Percentiles rank a stretch among this genome's conserved stretches.
These are phyloP conservation scores for Lentinula aciculospora DNA, from an alignment of 768 basidiomycete species.

Conservation along the genomic window DNA sequence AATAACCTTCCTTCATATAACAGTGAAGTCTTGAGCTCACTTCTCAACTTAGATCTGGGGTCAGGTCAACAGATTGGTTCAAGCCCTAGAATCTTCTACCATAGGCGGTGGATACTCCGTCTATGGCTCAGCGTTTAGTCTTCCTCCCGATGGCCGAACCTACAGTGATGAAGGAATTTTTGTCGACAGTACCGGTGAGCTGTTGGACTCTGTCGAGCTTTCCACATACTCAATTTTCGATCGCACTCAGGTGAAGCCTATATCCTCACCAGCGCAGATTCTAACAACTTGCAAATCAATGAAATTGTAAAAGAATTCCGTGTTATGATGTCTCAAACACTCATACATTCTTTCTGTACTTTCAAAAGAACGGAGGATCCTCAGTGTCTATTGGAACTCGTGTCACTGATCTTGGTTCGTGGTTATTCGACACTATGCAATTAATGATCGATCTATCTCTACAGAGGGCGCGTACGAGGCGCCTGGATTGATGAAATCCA, in stretches of 20 bases:
- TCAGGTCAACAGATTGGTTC: slow-evolving; percentile 11
- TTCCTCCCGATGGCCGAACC: slow-evolving; percentile 10
- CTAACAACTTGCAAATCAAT: slow-evolving; percentile 13
- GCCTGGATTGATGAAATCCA: neutral
- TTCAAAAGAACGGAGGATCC: slow-evolving; percentile 1
- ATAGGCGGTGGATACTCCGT: slow-evolving; percentile 10
- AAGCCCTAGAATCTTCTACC: slow-evolving; percentile 8
- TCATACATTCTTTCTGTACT: neutral
- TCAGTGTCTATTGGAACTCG: neutral
- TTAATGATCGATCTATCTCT: neutral
- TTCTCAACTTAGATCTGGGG: slow-evolving; percentile 8
- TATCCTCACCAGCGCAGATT: slow-evolving; percentile 13
- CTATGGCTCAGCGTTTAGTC: slow-evolving; percentile 8
- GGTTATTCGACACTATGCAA: neutral
- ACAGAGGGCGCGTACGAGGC: slow-evolving; percentile 1
- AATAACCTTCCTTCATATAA: neutral
- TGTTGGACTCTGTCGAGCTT: too few species aligned
- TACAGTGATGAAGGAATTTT: slow-evolving; percentile 14
- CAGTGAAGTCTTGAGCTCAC: neutral
- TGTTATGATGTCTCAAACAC: too few species aligned
- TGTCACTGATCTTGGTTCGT: neutral
- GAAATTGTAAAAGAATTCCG: slow-evolving; percentile 6
- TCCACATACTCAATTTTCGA: neutral
- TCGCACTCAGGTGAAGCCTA: slow-evolving; percentile 2
- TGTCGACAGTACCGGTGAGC: slow-evolving; percentile 10